These are phyloP conservation scores for Ascochyta fabae DNA, from an alignment of 2,329 filamentous ascomycete species.

Conservation along the genomic window DNA sequence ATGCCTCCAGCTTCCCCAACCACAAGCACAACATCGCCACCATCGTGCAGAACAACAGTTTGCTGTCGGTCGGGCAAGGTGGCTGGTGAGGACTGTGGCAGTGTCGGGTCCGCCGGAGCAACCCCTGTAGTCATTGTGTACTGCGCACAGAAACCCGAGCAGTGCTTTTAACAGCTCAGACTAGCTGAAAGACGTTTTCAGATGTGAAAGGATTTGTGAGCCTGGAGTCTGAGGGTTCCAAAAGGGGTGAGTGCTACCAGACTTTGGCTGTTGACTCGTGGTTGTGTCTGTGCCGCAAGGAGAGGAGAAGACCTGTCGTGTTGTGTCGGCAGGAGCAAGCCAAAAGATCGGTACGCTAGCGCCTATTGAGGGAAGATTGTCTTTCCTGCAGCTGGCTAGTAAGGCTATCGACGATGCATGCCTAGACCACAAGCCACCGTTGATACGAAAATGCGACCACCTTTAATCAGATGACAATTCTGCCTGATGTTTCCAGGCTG, in stretches of 20 bases:
- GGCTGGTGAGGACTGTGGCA: background rate
- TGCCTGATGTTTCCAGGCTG: background rate
- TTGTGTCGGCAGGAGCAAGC: background rate
- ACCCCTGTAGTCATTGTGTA: background rate
- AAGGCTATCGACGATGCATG: background rate
- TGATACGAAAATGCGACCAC: background rate
- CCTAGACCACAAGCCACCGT: background rate
- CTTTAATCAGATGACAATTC: background rate
- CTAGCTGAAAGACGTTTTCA: background rate
- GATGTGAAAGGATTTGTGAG: background rate
- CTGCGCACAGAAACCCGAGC: background rate
- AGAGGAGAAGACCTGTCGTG: constrained; percentile 1
- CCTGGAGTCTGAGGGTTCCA: background rate
- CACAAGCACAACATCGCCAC: background rate
- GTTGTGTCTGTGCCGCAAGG: background rate
- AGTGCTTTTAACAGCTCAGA: too few species aligned
- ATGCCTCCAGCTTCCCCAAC: background rate
- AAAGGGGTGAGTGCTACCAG: background rate
- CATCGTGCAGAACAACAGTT: background rate
- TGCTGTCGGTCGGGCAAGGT: background rate
- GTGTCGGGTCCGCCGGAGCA: background rate
- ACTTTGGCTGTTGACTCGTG: background rate
- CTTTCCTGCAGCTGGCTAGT: constrained; percentile 1
- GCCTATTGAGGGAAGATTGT: background rate
- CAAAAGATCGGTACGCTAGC: constrained; percentile 1